Base-by-base conservation (phyloP, 2,329 filamentous ascomycete genomes). In the Fusarium veterinarium region DNA sequence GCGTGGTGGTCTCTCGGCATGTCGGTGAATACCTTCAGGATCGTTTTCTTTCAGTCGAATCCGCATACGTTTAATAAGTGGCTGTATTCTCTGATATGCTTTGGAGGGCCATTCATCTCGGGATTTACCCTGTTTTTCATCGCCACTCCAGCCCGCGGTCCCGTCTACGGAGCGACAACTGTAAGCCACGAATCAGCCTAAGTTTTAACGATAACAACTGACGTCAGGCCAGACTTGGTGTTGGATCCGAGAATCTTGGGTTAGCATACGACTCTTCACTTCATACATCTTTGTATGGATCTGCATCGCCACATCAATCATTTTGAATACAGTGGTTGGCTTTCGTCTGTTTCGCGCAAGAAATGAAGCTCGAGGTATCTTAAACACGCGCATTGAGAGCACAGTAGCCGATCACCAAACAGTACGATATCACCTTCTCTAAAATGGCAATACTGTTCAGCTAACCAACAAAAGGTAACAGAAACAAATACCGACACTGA, bases 1-100 rank as follows among this genome's bases (percentile, higher is more conserved):
- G 55, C 55, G 5, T 58, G 55, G 55, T 58, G 55, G 55, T 58
- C 55, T 23, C 55, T 58, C 2, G 55, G 55, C 1, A 58, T 58
- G 55, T 58, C 55, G 19, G 55, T 58, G 0, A 58, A 58, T 1
- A 48, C 55, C 6, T 58, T 58, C 3, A 28, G 55, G 14, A 58
- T 58, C 6, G 31, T 58, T 23, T 58, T 58, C 31, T 58, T 58
- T 1, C 55, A 58, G 1, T 58, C 55, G 19, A 48, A 58, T 14
- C 55, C 55, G 6, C 55, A 58, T 17, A 58, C 41, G 4, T 58
- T 58, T 4, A 58, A 58, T 4, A 58, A 58, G 11, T 48, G 41
- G 23, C 19, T 58, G 2, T 58, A 58, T 5, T 58, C 55, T 14
- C 10, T 48, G 6, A 48, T 58, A 2, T 58, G 55, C 41, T 58